A percentile compares a stretch with the other conserved stretches of the same genome.
Evolutionary conservation across 2,329 filamentous ascomycete species (phyloP).

Genomic region (Diplodia intermedia): DNA sequence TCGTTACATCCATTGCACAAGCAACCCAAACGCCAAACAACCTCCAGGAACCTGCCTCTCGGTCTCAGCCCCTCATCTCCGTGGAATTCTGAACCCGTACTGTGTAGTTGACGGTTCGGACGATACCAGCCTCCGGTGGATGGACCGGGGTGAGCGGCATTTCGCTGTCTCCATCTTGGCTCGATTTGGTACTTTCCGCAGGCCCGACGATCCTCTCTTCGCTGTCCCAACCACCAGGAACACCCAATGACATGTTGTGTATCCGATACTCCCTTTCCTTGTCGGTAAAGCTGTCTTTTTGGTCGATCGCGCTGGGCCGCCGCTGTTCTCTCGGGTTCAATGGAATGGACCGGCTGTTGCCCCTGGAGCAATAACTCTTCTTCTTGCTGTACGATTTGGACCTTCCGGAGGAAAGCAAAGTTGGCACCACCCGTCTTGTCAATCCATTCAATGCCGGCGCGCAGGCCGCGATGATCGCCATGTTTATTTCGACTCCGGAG

Average conservation of each 20-base stretch:
- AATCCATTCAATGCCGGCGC: conserved; percentile 61
- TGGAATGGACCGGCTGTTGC: conserved; percentile 16
- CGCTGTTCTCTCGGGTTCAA: conserved; percentile 12
- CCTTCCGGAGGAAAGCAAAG: conserved; percentile 40
- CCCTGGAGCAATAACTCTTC: neutral
- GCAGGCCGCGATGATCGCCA: conserved; percentile 62
- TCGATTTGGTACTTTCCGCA: conserved; percentile 13
- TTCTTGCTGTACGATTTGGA: conserved; percentile 24
- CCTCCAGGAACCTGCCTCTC: neutral
- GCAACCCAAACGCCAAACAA: conserved; percentile 7
- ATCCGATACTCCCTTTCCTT: conserved; percentile 23
- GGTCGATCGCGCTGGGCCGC: neutral
- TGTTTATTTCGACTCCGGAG: conserved; percentile 49
- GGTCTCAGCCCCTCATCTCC: neutral
- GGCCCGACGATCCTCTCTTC: conserved; percentile 18
- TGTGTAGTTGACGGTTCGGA: conserved; percentile 15
- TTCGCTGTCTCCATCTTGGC: conserved; percentile 4
- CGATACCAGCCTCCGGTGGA: conserved; percentile 5
- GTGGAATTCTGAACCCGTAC: conserved; percentile 12
- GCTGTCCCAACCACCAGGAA: conserved; percentile 20
- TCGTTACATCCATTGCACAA: neutral
- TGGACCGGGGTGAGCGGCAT: neutral
- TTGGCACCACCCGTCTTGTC: conserved; percentile 45
- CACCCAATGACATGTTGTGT: conserved; percentile 25
- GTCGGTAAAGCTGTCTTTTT: neutral